These are phyloP conservation scores for Phytophthora boehmeriae DNA, from an alignment of 352 stramenopile species.

Conservation along the genomic window DNA sequence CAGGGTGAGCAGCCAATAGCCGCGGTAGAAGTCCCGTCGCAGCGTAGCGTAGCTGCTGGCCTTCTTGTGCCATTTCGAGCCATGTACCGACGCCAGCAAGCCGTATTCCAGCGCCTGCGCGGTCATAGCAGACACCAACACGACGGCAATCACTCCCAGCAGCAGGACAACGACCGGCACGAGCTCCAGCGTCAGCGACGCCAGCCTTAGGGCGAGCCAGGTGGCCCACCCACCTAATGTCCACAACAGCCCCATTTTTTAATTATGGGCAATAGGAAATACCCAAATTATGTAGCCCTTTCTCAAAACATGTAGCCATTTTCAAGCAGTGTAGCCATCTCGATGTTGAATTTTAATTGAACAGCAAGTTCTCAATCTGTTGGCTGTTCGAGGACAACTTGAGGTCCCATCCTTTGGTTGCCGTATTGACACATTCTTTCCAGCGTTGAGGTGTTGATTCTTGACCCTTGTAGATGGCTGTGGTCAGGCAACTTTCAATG, in stretches of 20 bases:
- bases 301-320: no score
- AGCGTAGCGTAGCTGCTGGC: conserved; percentile 40
- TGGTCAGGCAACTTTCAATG: background rate
- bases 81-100: conserved; percentile 53
- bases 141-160: conserved; percentile 21
- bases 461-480: background rate
- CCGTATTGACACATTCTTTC: no score
- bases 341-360: background rate
- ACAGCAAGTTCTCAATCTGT: background rate
- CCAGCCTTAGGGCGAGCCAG: conserved; percentile 22
- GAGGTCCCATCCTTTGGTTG: background rate
- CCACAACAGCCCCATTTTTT: conserved; percentile 31
- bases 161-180: conserved; percentile 20
- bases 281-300: no score
- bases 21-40: conserved; percentile 61
- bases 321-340: background rate
- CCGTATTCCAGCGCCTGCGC: conserved; percentile 72
- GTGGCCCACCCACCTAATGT: conserved; percentile 3
- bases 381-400: background rate
- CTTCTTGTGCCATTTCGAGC: conserved; percentile 56
- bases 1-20: conserved; percentile 65
- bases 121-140: conserved; percentile 62
- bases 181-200: conserved; percentile 27
- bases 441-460: background rate
- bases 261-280: conserved; percentile 8